Conservation (phyloP, 345 rosid species). For the Eucalyptus erythrocorys region DNA sequence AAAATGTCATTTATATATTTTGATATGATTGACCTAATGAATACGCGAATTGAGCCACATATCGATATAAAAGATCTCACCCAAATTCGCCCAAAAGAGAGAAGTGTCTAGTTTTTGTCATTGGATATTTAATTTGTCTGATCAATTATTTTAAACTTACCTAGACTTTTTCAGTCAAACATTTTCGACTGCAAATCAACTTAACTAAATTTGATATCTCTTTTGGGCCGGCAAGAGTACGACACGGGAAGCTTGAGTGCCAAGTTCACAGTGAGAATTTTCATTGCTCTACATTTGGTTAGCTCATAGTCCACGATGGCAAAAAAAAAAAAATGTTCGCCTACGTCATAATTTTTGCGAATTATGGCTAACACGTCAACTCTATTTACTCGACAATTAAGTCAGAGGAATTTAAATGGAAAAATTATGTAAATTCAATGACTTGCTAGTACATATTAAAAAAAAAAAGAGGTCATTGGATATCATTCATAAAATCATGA, state of each 20-base stretch:
- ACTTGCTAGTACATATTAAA: too few species aligned
- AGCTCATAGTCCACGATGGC: neutral
- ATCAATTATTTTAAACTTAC: neutral
- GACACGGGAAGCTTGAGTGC: neutral
- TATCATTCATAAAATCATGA: neutral
- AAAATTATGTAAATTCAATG: neutral
- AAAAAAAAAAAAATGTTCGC: neutral
- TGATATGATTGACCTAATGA: neutral
- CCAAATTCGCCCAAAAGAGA: neutral
- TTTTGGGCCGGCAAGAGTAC: neutral
- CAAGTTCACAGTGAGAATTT: neutral
- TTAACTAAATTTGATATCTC: neutral
- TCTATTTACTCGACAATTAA: neutral
- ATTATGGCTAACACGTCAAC: neutral
- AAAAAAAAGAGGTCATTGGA: neutral
- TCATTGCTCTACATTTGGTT: neutral
- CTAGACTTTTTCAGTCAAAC: neutral
- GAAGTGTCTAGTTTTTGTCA: neutral
- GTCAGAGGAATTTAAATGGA: neutral
- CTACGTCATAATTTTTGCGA: neutral
- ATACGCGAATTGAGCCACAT: neutral
- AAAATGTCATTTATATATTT: neutral
- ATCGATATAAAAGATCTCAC: neutral
- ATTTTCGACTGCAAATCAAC: neutral
- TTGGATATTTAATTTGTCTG: neutral